Conservation (phyloP, 1,284 basidiomycete species). For the Stereum hirsutum region DNA sequence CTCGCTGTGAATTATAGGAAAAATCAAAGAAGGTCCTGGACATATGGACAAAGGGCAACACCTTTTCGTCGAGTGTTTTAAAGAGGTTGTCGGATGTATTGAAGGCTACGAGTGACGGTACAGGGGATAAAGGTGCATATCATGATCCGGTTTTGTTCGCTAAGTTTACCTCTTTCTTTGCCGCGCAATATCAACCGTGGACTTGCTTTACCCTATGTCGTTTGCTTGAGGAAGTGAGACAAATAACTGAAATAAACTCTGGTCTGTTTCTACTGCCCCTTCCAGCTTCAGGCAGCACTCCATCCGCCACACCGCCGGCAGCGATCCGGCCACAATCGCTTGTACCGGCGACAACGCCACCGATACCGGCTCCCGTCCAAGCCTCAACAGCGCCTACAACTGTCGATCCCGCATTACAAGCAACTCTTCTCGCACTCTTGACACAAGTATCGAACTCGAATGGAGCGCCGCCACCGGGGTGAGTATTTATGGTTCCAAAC, state of each 20-base stretch:
- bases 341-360: conserved; percentile 20
- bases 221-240: conserved; percentile 40
- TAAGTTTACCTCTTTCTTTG: conserved; percentile 69
- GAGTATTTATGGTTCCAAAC: conserved; percentile 9
- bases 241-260: conserved; percentile 56
- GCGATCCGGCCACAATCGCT: background rate
- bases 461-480: conserved; percentile 14
- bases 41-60: conserved; percentile 85
- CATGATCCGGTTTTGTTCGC: conserved; percentile 53
- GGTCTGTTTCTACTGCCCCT: conserved; percentile 50
- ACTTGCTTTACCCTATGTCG: conserved; percentile 32
- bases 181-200: conserved; percentile 50
- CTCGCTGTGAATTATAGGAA: conserved; percentile 52
- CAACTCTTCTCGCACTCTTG: conserved; percentile 57
- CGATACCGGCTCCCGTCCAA: conserved; percentile 14
- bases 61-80: conserved; percentile 70
- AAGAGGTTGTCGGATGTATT: conserved; percentile 57
- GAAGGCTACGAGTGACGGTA: conserved; percentile 40
- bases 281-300: too few relatives aligned
- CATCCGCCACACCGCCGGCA: conserved; percentile 16
- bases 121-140: conserved; percentile 64
- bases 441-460: conserved; percentile 42
- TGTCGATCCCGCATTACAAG: conserved; percentile 38
- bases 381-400: conserved; percentile 20
- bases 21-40: conserved; percentile 92